Conservation (phyloP, 108 stramenopile species). For the Poteriospumella lacustris region DNA sequence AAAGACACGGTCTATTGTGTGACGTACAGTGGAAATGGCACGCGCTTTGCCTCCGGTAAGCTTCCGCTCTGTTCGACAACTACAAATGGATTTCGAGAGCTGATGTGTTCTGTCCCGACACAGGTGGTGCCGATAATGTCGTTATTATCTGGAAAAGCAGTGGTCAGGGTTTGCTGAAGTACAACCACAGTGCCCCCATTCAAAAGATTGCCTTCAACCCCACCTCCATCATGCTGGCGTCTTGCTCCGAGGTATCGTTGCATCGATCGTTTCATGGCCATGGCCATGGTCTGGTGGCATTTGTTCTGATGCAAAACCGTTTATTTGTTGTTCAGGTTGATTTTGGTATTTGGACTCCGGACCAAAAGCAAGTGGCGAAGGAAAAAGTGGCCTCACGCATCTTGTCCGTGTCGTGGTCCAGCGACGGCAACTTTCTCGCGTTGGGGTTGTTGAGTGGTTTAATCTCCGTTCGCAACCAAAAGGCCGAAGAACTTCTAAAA, state of each 20-base stretch:
- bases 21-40: conserved; percentile 43
- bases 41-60: conserved; percentile 57
- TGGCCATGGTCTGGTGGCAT: no score
- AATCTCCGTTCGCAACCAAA: conserved; percentile 50
- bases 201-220: conserved; percentile 58
- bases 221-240: conserved; percentile 50
- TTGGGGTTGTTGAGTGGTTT: conserved; percentile 59
- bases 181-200: conserved; percentile 57
- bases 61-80: background rate
- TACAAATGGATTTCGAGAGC: no score
- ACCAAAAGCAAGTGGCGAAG: conserved; percentile 58
- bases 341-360: conserved; percentile 59
- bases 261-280: no score
- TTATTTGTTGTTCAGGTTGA: no score
- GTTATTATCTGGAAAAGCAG: conserved; percentile 65
- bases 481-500: conserved; percentile 39
- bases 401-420: conserved; percentile 55
- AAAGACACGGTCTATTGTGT: conserved; percentile 54
- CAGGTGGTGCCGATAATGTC: conserved; percentile 57
- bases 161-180: conserved; percentile 61
- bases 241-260: conserved; percentile 41
- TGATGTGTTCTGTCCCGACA: no score
- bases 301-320: no score
- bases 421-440: conserved; percentile 60
- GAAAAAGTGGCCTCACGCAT: conserved; percentile 58